Percentiles rank a stretch among this genome's conserved stretches.
phyloP scores from a whole-genome alignment of 1,139 yeast genomes.

The Pichia sp. region DNA sequence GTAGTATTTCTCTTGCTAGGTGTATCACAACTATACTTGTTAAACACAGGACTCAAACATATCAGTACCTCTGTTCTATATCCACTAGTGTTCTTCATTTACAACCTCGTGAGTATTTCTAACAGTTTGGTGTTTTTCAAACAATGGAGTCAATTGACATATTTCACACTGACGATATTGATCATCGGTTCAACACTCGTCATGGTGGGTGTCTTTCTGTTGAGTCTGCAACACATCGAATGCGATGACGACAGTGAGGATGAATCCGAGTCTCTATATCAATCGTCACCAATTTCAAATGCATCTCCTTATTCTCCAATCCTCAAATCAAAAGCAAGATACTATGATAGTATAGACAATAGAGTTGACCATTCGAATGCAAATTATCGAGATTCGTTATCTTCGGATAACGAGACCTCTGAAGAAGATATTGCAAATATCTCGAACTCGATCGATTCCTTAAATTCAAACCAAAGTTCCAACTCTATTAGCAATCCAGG shows the following conservation, averaged over 20 bases:
- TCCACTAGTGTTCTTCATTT: constrained; percentile 83
- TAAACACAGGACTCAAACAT: constrained; percentile 70
- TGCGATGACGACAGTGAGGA: not conserved
- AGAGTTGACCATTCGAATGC: not conserved
- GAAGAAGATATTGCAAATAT: constrained; percentile 1
- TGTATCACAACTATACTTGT: constrained; percentile 68
- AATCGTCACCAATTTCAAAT: not conserved
- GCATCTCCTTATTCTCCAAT: no score
- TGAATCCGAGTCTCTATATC: no score
- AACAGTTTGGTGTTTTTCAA: constrained; percentile 71
- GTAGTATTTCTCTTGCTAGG: constrained; percentile 62
- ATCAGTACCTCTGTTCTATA: constrained; percentile 78
- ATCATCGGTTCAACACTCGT: constrained; percentile 49
- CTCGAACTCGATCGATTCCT: not conserved
- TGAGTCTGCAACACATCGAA: constrained; percentile 40
- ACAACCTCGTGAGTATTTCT: constrained; percentile 69
- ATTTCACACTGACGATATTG: constrained; percentile 42
- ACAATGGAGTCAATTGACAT: constrained; percentile 43
- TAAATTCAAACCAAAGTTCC: not conserved
- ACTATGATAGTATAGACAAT: constrained; percentile 1
- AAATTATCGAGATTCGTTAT: not conserved
- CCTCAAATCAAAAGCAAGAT: constrained; percentile 2
- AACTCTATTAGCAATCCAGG: constrained; percentile 1
- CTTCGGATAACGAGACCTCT: not conserved
- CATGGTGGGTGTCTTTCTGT: constrained; percentile 52